Evolutionary conservation across 495 filamentous ascomycete genomes (phyloP).

Genomic region (Talaromyces stipitatus): DNA sequence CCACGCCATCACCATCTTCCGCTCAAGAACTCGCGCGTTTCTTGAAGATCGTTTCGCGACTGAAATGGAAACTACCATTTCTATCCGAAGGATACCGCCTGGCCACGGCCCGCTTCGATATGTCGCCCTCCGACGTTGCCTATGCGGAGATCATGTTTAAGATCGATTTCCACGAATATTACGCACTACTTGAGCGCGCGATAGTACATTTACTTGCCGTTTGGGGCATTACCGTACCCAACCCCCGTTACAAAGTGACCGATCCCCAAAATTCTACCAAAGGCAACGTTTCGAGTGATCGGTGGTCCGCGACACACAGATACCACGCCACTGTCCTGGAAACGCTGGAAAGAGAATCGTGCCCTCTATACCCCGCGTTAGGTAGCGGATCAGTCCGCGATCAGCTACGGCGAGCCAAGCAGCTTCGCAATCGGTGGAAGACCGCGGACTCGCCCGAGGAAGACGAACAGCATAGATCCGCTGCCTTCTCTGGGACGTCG

Average conservation of each 20-base stretch:
- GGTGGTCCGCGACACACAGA: conserved; percentile 27
- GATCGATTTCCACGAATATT: conserved; percentile 64
- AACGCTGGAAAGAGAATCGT: conserved; percentile 38
- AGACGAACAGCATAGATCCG: conserved; percentile 18
- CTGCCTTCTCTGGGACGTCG: neutral
- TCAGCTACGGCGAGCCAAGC: conserved; percentile 52
- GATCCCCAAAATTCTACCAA: conserved; percentile 3
- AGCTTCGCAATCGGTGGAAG: conserved; percentile 62
- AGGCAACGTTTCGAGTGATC: conserved; percentile 7
- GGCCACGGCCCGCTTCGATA: conserved; percentile 25
- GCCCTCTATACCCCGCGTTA: conserved; percentile 44
- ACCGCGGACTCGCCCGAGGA: conserved; percentile 38
- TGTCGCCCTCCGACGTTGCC: conserved; percentile 12
- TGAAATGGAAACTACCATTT: conserved; percentile 55
- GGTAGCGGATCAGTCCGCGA: conserved; percentile 36
- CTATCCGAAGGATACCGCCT: conserved; percentile 44
- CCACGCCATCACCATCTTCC: neutral
- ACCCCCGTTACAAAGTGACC: conserved; percentile 6
- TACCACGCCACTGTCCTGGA: conserved; percentile 60
- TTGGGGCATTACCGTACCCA: conserved; percentile 41
- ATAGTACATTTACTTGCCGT: conserved; percentile 53
- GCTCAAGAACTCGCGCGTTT: conserved; percentile 43
- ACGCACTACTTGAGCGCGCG: conserved; percentile 56
- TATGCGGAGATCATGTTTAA: conserved; percentile 60
- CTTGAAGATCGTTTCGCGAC: conserved; percentile 46